Base-by-base conservation (phyloP, 805 yeast genomes). In the Wickerhamomyces chaumierensis region DNA sequence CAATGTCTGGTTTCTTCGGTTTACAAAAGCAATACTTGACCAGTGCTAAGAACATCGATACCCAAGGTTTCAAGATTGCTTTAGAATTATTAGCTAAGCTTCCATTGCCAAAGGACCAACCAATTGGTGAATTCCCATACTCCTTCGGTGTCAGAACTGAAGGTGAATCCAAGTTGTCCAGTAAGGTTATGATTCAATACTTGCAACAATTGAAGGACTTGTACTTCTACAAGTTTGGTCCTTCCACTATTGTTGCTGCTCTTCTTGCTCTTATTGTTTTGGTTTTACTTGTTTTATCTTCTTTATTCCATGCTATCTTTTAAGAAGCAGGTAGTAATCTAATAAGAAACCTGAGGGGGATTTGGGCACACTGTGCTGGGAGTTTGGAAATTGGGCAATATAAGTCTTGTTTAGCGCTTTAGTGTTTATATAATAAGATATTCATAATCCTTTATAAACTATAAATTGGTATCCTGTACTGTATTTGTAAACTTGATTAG, bases 1-100 rank as follows among this genome's bases (percentile, higher is more conserved):
- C 75, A 44, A 69, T 69, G 75, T 61, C 68, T 48, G 75, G 75
- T 14, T 69, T 66, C 52, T 69, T 69, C 43, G 75, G 75, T 34
- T 51, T 69, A 37, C 74, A 68, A 46, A 68, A 65, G 51, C 57
- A 63, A 43, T 68, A 67, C 40, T 51, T 69, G 37, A 36, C 48
- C 7, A 42, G 50, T 38, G 63, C 67, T n/a, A 43, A 54, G 21
- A 54, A 55, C 35, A 55, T 58, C 21, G 57, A 68, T 47, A 60
- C 66, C 21, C 60, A 63, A 39, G 74, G 75, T 33, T 69, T 69
- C 60, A 69, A 69, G 48, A 67, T 69, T 39, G 75, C 75, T 17
- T 52, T 69, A 34, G 75, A 69, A 42, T 52, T 69, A 34, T 49
- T 69, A 38, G 72, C 70, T 17, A 69, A 69, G 46, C 43, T 67